Evolutionary conservation across 495 filamentous ascomycete genomes (phyloP).

Genomic region (Tuber indicum): DNA sequence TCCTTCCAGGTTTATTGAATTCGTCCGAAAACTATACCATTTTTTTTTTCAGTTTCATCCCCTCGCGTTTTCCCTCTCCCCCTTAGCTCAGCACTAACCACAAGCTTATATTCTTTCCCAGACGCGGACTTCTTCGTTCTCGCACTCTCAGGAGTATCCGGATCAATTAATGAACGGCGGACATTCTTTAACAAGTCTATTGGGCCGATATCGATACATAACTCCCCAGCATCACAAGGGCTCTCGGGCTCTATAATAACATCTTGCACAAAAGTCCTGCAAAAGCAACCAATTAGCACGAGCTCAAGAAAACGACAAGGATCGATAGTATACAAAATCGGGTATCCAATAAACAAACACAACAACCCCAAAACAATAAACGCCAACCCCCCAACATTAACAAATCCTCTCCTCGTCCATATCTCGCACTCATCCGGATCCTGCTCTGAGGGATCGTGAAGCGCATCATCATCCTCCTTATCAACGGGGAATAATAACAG

Average conservation of each 20-base stretch:
- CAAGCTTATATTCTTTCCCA: slow-evolving; percentile 59
- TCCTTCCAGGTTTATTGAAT: slow-evolving; percentile 63
- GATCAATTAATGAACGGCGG: slow-evolving; percentile 59
- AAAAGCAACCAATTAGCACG: slow-evolving; percentile 1
- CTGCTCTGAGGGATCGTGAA: slow-evolving; percentile 68
- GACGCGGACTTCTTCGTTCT: slow-evolving; percentile 53
- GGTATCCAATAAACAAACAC: slow-evolving; percentile 66
- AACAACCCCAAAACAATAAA: slow-evolving; percentile 60
- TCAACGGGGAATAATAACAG: slow-evolving; percentile 67
- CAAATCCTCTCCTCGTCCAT: slow-evolving; percentile 58
- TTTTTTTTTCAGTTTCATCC: slow-evolving; percentile 5
- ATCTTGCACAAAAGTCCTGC: slow-evolving; percentile 55
- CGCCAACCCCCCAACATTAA: slow-evolving; percentile 61
- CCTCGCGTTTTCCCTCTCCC: background rate
- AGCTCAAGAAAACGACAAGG: slow-evolving; percentile 2
- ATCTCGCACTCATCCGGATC: slow-evolving; percentile 60
- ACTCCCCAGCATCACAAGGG: slow-evolving; percentile 10
- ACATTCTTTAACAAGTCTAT: slow-evolving; percentile 57
- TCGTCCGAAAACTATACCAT: slow-evolving; percentile 64
- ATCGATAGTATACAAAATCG: slow-evolving; percentile 55
- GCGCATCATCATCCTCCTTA: slow-evolving; percentile 69
- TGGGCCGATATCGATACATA: slow-evolving; percentile 56
- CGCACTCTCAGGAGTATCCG: slow-evolving; percentile 60
- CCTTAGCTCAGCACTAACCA: slow-evolving; percentile 47
- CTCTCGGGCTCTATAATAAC: background rate